Conservation (phyloP, 768 basidiomycete genomes). For the Asterophora lycoperdoides region DNA sequence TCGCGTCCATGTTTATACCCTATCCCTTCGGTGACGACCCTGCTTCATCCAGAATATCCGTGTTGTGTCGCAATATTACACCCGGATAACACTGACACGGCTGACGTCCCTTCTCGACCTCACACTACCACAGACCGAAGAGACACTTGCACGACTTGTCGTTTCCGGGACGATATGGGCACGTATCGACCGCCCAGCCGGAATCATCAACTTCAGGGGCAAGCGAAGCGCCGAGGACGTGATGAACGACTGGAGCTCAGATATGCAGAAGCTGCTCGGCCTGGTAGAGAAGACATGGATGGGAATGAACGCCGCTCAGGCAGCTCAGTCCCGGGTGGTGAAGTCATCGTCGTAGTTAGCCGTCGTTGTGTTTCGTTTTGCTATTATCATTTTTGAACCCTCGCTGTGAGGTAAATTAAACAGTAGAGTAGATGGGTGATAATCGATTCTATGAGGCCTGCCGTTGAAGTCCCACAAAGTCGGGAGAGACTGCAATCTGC, state of each 20-base stretch:
- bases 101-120: slow-evolving; percentile 88
- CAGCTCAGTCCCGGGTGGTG: slow-evolving; percentile 63
- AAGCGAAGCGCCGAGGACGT: slow-evolving; percentile 86
- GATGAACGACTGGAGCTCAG: slow-evolving; percentile 97
- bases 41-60: slow-evolving; percentile 76
- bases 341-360: slow-evolving; percentile 29
- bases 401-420: background rate
- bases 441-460: background rate
- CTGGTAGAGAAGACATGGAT: slow-evolving; percentile 99
- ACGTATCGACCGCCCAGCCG: slow-evolving; percentile 86
- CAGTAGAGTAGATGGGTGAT: background rate
- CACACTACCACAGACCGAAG: slow-evolving; percentile 75
- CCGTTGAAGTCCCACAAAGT: background rate
- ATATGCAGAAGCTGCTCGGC: slow-evolving; percentile 88
- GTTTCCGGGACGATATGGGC: slow-evolving; percentile 93
- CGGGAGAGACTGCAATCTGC: slow-evolving; percentile 2
- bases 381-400: slow-evolving; percentile 16
- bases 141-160: slow-evolving; percentile 84
- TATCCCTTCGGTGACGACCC: background rate
- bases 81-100: slow-evolving; percentile 80
- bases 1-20: slow-evolving; percentile 10
- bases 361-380: slow-evolving; percentile 10
- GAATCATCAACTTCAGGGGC: slow-evolving; percentile 82
- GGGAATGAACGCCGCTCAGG: slow-evolving; percentile 88
- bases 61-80: slow-evolving; percentile 92